Conservation (phyloP, 2,329 filamentous ascomycete species). For the Paecilomyces formosus region DNA sequence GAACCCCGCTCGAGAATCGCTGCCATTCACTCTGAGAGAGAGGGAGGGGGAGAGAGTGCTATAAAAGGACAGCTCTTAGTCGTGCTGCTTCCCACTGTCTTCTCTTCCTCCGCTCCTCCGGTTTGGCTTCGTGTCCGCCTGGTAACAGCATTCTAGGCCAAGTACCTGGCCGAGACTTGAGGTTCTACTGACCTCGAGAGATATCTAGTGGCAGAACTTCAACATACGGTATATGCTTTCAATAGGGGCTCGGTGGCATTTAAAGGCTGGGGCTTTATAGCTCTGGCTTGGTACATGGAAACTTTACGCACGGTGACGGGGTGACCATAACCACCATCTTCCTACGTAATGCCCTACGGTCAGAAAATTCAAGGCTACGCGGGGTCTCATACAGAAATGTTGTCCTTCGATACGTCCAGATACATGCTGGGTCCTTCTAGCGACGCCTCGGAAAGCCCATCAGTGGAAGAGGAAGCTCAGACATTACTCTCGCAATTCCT, state of each 20-base stretch:
- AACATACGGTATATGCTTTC: too few species aligned
- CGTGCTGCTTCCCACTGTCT: neutral
- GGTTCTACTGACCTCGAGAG: too few species aligned
- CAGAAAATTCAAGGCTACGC: neutral
- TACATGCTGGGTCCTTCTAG: neutral
- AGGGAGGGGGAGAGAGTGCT: neutral
- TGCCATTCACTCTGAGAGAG: neutral
- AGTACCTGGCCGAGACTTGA: too few species aligned
- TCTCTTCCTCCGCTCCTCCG: neutral
- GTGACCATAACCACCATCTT: too few species aligned
- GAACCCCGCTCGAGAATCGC: neutral
- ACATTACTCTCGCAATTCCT: conserved; percentile 20
- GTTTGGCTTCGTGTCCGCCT: too few species aligned
- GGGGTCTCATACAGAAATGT: neutral
- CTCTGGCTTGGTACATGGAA: too few species aligned
- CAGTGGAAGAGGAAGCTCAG: conserved; percentile 13
- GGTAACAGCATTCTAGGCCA: too few species aligned
- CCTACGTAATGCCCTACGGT: neutral
- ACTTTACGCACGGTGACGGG: too few species aligned
- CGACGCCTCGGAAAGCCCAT: conserved; percentile 12
- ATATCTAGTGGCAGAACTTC: too few species aligned
- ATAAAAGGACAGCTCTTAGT: neutral
- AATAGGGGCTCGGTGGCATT: too few species aligned
- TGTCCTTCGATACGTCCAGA: neutral
- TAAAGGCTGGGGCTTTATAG: neutral